Evolutionary conservation across 139 green algal genomes (phyloP).

Genomic region (Volvox africanus): DNA sequence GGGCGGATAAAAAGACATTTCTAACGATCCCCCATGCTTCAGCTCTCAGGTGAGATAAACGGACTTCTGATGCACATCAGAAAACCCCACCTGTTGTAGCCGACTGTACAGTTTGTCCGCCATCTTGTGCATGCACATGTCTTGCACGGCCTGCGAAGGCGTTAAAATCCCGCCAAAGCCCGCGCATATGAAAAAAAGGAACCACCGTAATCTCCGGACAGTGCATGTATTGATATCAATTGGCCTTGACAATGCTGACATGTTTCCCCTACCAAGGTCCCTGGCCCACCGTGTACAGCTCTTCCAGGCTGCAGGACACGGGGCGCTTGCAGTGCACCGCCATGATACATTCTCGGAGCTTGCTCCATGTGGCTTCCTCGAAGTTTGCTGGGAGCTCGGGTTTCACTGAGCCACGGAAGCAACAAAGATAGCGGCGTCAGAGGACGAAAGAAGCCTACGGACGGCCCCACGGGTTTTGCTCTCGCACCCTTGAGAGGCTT

Average conservation of each 20-base stretch:
- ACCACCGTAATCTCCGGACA: too few relatives aligned
- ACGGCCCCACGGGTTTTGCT: not conserved
- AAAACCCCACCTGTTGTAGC: slow-evolving; percentile 72
- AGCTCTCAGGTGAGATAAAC: too few relatives aligned
- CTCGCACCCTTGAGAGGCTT: slow-evolving; percentile 80
- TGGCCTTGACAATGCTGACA: too few relatives aligned
- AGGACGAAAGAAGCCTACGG: not conserved
- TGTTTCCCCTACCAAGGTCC: not conserved
- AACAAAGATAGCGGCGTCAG: not conserved
- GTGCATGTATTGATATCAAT: too few relatives aligned
- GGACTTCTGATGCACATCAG: too few relatives aligned
- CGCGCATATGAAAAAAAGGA: too few relatives aligned
- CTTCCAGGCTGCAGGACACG: slow-evolving; percentile 88
- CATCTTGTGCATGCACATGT: slow-evolving; percentile 96
- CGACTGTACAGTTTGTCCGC: slow-evolving; percentile 82
- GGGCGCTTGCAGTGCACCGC: slow-evolving; percentile 88
- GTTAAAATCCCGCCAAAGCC: too few relatives aligned
- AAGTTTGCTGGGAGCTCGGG: slow-evolving; percentile 93
- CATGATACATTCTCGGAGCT: slow-evolving; percentile 84
- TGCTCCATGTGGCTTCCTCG: slow-evolving; percentile 87
- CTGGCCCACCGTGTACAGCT: slow-evolving; percentile 88
- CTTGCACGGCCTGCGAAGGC: slow-evolving; percentile 87
- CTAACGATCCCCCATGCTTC: too few relatives aligned
- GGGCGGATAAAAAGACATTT: too few relatives aligned
- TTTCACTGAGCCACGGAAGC: slow-evolving; percentile 67